A percentile compares a stretch with the other conserved stretches of the same genome.
Evolutionary conservation across 805 yeast genomes (phyloP).

Genomic region (Torulaspora gathmanii): DNA sequence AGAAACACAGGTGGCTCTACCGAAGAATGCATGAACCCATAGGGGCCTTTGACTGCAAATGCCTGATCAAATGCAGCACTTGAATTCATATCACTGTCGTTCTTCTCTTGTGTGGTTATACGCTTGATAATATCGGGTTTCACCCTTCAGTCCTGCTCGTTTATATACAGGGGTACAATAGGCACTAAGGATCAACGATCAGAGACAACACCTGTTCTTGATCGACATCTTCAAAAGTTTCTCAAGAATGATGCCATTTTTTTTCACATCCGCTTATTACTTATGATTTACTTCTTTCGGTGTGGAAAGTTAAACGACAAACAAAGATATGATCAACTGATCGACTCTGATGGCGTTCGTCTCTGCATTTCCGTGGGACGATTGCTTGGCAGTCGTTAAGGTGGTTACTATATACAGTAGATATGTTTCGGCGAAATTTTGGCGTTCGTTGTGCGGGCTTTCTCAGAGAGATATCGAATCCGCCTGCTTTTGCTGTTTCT

Average conservation of each 20-base stretch:
- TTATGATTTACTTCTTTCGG: constrained; percentile 1
- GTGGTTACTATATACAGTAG: constrained; percentile 7
- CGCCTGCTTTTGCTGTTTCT: constrained; percentile 11
- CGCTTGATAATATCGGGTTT: neutral
- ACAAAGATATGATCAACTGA: neutral
- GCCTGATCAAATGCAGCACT: constrained; percentile 10
- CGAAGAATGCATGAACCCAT: constrained; percentile 22
- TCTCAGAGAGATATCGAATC: constrained; percentile 9
- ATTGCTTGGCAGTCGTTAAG: neutral
- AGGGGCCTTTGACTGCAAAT: constrained; percentile 16
- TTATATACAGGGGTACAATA: constrained; percentile 4
- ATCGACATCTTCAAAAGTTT: neutral
- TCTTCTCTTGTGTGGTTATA: neutral
- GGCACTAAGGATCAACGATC: neutral
- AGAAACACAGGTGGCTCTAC: constrained; percentile 31
- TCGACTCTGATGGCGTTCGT: neutral
- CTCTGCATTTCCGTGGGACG: neutral
- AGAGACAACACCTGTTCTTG: neutral
- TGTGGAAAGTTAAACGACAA: constrained; percentile 1
- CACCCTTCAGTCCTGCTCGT: constrained; percentile 1
- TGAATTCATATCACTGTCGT: constrained; percentile 13
- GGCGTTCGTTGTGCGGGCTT: neutral
- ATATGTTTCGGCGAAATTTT: constrained; percentile 5
- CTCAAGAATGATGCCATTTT: constrained; percentile 2
- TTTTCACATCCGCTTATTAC: constrained; percentile 2